Base-by-base conservation (phyloP, 169 alveolate species). In the Plasmodium billcollinsi region DNA sequence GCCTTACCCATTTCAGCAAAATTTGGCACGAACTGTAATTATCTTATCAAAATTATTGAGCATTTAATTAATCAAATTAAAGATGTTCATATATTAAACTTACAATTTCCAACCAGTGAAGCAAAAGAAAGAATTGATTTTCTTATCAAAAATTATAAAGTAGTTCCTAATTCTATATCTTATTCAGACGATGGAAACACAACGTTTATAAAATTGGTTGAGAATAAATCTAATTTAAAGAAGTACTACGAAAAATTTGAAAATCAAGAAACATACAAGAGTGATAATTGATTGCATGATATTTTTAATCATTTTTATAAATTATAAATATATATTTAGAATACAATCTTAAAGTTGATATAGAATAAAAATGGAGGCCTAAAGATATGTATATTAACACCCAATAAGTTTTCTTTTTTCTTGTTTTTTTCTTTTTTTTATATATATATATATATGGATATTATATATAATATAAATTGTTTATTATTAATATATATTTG, bases 1-100 rank as follows among this genome's bases (percentile, higher is more conserved):
- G 91, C 33, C 7, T 50, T 83, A 43, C 91, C 91, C 29, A 83
- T 83, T 69, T 83, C 91, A 1, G 80, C 91, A 5, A 83, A 56
- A 54, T 24, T 33, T 69, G 91, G 91, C 5, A 83, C 73, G 9
- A 83, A 83, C 47, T 83, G 91, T 67, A 83, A 83, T 83, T 39
- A 43, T 2, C 91, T 83, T 72, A 49, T 83, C 14, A 24, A 83
- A 12, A 83, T 83, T 18, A 54, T 83, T 18, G 61, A 83, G 39
- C 49, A 70, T 45, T 33, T 61, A 72, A 47, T 54, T 56, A 83
- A 83, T 24, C 26, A 72, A 69, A 61, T 83, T 26, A 83, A 69
- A 72, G 50, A 83, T 18, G 91, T 83, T 11, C 67, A 63, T 50
- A 67, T 83, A 7, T 56, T 83, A 62, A 83, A 78, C 8, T 52